phyloP scores from a whole-genome alignment of 805 yeast species.

The Cyberlindnera subsufficiens region DNA sequence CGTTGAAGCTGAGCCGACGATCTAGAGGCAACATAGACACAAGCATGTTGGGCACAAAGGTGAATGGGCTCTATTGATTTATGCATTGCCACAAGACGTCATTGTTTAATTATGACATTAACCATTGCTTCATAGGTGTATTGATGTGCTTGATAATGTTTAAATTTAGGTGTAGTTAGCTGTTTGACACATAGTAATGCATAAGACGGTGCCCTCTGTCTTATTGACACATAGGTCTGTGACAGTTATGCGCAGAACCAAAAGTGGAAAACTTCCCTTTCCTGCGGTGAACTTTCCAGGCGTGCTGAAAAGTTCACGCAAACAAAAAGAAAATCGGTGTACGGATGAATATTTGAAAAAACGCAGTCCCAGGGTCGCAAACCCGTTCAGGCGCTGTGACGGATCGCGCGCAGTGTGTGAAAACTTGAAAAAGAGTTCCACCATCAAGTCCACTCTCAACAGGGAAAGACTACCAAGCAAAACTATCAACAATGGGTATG shows the following conservation, averaged over 20 bases:
- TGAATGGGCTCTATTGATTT: too few relatives aligned
- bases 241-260: neutral
- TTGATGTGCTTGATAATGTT: too few relatives aligned
- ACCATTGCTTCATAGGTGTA: too few relatives aligned
- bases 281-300: conserved; percentile 1
- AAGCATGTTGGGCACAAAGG: too few relatives aligned
- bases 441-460: conserved; percentile 5
- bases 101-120: too few relatives aligned
- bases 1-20: conserved; percentile 3
- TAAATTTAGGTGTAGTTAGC: too few relatives aligned
- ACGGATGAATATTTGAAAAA: conserved; percentile 10
- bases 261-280: neutral
- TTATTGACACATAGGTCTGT: too few relatives aligned
- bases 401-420: conserved; percentile 3
- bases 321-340: conserved; percentile 9
- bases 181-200: too few relatives aligned
- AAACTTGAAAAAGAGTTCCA: conserved; percentile 20
- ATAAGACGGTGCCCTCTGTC: too few relatives aligned
- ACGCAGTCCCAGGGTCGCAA: conserved; percentile 16
- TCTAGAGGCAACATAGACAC: too few relatives aligned
- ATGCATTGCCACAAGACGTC: too few relatives aligned
- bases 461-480: conserved; percentile 17
- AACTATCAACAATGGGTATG: conserved; percentile 27
- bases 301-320: conserved; percentile 3
- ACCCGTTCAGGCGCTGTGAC: neutral